These are phyloP conservation scores for Leccinum disarticulatum DNA, from an alignment of 768 basidiomycete genomes.

Conservation along the genomic window DNA sequence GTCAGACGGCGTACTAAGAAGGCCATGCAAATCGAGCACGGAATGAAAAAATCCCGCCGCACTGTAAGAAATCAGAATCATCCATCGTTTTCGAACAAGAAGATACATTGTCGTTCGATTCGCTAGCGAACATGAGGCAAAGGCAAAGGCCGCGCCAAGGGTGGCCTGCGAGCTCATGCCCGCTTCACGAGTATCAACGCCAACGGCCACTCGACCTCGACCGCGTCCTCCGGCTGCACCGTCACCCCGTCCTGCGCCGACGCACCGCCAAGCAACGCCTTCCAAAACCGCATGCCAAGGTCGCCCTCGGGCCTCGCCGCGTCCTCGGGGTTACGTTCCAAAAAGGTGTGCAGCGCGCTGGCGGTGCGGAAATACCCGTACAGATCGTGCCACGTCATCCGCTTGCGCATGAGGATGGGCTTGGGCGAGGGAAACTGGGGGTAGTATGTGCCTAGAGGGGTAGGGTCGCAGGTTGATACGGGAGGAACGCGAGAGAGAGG, in stretches of 20 bases:
- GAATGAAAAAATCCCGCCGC: too few relatives aligned
- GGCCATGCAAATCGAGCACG: too few relatives aligned
- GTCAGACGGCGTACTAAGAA: too few relatives aligned
- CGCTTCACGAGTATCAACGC: constrained; percentile 30
- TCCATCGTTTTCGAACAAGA: not conserved
- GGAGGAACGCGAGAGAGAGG: not conserved
- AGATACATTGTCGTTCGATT: not conserved
- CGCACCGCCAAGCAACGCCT: constrained; percentile 44
- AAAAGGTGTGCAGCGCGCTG: constrained; percentile 68
- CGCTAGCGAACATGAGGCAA: not conserved
- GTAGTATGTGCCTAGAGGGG: constrained; percentile 38
- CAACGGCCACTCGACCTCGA: constrained; percentile 46
- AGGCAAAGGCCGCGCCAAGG: not conserved
- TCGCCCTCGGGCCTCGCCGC: constrained; percentile 49
- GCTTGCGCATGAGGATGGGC: constrained; percentile 55
- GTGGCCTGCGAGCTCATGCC: not conserved
- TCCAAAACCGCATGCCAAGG: constrained; percentile 64
- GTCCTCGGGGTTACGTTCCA: constrained; percentile 65
- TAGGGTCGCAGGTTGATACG: not conserved
- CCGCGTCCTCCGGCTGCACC: constrained; percentile 20
- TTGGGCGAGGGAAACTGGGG: constrained; percentile 35
- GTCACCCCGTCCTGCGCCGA: constrained; percentile 24
- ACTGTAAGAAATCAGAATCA: not conserved
- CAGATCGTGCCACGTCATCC: constrained; percentile 64
- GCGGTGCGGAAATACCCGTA: constrained; percentile 69